phyloP scores from a whole-genome alignment of 306 rosid species.

The Vigna nakashimae region DNA sequence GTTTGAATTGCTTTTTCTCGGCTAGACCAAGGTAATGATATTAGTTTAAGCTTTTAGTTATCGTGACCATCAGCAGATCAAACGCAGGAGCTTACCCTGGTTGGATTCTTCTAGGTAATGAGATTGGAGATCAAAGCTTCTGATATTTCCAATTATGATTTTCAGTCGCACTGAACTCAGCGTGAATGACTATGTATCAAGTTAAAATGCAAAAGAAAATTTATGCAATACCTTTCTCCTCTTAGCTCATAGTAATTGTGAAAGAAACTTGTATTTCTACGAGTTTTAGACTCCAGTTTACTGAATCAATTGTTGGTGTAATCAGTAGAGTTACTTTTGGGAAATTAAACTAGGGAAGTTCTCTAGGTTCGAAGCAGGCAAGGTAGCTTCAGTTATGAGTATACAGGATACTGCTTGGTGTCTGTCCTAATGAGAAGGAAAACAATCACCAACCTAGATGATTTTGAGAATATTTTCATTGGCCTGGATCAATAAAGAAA shows the following conservation, averaged over 20 bases:
- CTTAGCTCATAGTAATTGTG: not conserved
- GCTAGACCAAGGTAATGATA: slow-evolving; percentile 8
- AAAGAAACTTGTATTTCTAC: slow-evolving; percentile 17
- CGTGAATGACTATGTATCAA: slow-evolving; percentile 7
- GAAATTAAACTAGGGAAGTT: slow-evolving; percentile 6
- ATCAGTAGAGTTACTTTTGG: slow-evolving; percentile 10
- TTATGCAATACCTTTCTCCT: slow-evolving; percentile 15
- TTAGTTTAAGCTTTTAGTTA: slow-evolving; percentile 4
- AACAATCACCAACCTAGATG: slow-evolving; percentile 7
- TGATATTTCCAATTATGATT: slow-evolving; percentile 13
- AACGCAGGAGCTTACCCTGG: slow-evolving; percentile 13
- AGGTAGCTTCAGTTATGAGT: not conserved
- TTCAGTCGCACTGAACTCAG: not conserved
- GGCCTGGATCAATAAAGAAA: not conserved
- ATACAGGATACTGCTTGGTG: not conserved
- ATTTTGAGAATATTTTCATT: not conserved
- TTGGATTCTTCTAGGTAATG: slow-evolving; percentile 4
- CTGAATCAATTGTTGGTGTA: not conserved
- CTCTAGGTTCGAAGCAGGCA: not conserved
- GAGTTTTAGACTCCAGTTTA: not conserved
- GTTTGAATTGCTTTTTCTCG: slow-evolving; percentile 5
- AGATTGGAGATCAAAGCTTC: slow-evolving; percentile 25
- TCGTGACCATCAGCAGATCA: slow-evolving; percentile 25
- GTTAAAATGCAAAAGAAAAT: slow-evolving; percentile 9
- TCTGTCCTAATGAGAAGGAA: not conserved